Percentiles rank a stretch among this genome's conserved stretches.
These are phyloP conservation scores for Coniferiporia weirii DNA, from an alignment of 1,284 basidiomycete genomes.

Conservation along the genomic window DNA sequence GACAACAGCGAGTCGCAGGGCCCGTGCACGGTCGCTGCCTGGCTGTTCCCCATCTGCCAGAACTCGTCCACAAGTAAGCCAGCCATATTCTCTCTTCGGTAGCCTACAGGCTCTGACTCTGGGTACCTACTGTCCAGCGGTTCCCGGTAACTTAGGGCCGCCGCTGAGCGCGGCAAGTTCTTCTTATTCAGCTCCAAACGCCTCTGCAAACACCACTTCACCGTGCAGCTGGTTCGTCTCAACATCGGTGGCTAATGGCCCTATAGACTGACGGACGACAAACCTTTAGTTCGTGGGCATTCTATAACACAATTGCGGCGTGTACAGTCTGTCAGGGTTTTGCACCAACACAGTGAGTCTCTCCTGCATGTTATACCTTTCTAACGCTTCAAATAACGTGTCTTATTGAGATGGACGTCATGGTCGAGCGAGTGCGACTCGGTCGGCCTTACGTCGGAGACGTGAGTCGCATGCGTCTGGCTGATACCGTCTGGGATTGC, in stretches of 20 bases:
- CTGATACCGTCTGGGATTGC: background rate
- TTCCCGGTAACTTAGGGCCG: conserved; percentile 2
- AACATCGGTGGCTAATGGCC: background rate
- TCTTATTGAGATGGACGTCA: background rate
- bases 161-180: background rate
- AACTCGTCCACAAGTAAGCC: background rate
- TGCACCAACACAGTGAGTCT: background rate
- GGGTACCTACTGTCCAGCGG: background rate
- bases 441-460: background rate
- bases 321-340: conserved; percentile 15
- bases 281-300: conserved; percentile 14
- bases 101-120: background rate
- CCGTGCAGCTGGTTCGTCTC: conserved; percentile 13
- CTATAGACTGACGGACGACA: background rate
- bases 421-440: background rate
- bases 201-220: background rate
- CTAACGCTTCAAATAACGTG: background rate
- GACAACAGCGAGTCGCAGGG: conserved; percentile 12
- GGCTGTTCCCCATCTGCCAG: conserved; percentile 3
- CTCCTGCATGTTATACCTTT: background rate
- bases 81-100: background rate
- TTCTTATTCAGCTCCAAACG: conserved; percentile 6
- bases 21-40: conserved; percentile 14
- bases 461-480: background rate
- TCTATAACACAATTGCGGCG: conserved; percentile 13